Conservation (phyloP, 2,329 filamentous ascomycete species). For the Penicillium frequentans region DNA sequence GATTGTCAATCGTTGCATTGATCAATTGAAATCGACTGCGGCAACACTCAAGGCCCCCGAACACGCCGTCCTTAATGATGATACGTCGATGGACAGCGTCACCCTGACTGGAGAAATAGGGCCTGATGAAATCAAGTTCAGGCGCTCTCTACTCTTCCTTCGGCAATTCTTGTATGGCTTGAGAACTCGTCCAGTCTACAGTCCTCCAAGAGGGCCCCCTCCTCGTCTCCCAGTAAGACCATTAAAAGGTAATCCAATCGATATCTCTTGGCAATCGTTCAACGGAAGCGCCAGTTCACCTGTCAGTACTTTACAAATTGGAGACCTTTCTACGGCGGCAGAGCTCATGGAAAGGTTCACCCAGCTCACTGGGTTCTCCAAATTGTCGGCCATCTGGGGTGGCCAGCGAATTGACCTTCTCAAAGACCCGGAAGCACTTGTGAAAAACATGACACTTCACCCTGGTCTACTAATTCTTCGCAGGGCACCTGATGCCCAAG, state of each 20-base stretch:
- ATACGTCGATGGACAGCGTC: constrained; percentile 56
- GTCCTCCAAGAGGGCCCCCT: constrained; percentile 59
- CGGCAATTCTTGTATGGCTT: constrained; percentile 63
- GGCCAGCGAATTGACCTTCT: constrained; percentile 66
- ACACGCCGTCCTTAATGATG: constrained; percentile 45
- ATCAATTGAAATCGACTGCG: constrained; percentile 67
- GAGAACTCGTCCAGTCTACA: constrained; percentile 56
- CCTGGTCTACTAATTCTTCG: constrained; percentile 65
- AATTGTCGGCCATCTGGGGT: constrained; percentile 70
- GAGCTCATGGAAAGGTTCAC: constrained; percentile 68
- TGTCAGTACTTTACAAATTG: constrained; percentile 64
- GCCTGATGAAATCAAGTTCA: constrained; percentile 64
- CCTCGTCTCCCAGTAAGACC: constrained; percentile 57
- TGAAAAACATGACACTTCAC: constrained; percentile 67
- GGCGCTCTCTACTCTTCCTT: constrained; percentile 67
- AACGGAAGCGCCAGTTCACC: constrained; percentile 61
- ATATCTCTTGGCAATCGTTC: constrained; percentile 73
- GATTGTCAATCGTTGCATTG: constrained; percentile 71
- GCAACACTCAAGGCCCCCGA: constrained; percentile 53
- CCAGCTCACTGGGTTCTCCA: constrained; percentile 71
- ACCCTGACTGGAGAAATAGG: constrained; percentile 50
- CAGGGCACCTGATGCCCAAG: constrained; percentile 55
- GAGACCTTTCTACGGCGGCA: constrained; percentile 67
- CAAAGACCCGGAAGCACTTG: constrained; percentile 59
- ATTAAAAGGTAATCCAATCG: constrained; percentile 62